Evolutionary conservation across 345 rosid genomes (phyloP).

Genomic region (Gossypium turneri): DNA sequence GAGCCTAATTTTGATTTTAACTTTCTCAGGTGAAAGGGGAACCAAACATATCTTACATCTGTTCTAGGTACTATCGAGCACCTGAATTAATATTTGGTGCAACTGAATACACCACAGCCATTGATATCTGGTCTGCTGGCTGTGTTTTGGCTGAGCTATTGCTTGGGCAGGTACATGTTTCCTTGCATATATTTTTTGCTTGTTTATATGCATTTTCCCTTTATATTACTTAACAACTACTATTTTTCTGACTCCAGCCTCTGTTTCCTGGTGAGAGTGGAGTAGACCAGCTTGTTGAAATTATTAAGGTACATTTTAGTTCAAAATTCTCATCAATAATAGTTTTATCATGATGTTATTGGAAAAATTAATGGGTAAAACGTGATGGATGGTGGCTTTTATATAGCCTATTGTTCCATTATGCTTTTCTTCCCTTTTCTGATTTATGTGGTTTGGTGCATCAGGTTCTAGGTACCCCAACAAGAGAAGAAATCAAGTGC

Average conservation of each 20-base stretch:
- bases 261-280: conserved; percentile 97
- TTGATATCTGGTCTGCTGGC: conserved; percentile 98
- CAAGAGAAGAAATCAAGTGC: conserved; percentile 96
- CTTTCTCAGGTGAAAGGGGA: conserved; percentile 84
- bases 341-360: neutral
- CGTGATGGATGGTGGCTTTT: neutral
- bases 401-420: neutral
- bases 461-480: conserved; percentile 96
- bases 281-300: conserved; percentile 96
- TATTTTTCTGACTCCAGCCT: conserved; percentile 48
- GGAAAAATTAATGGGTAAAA: neutral
- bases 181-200: neutral
- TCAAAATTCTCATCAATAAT: neutral
- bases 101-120: conserved; percentile 89
- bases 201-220: neutral
- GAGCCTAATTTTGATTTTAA: conserved; percentile 9
- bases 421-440: neutral
- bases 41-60: conserved; percentile 89
- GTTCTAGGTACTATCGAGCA: conserved; percentile 98
- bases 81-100: conserved; percentile 99
- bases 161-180: conserved; percentile 72
- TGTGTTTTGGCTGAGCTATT: conserved; percentile 93
- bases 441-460: neutral
- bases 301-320: conserved; percentile 66
- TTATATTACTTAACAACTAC: neutral